phyloP scores from a whole-genome alignment of 1,139 yeast species.

The Magnusiomyces sp. region DNA sequence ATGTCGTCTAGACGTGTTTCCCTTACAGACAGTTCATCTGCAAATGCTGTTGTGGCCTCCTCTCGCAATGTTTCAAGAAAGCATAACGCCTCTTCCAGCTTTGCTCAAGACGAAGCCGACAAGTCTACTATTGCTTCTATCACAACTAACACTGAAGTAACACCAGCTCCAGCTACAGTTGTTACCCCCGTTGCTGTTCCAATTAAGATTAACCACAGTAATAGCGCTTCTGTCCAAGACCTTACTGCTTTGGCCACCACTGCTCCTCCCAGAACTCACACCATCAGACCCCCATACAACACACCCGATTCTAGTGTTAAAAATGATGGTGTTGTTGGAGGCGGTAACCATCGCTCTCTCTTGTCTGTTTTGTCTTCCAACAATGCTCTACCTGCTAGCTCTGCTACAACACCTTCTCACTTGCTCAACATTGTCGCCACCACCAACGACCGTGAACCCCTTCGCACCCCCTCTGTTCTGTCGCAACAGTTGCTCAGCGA shows the following conservation, averaged over 20 bases:
- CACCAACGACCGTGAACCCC: slow-evolving; percentile 35
- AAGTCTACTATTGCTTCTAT: slow-evolving; percentile 12
- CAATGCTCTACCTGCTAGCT: neutral
- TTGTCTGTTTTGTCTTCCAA: too few species aligned
- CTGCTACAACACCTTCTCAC: slow-evolving; percentile 5
- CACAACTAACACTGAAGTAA: slow-evolving; percentile 13
- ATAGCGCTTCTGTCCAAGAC: slow-evolving; percentile 1
- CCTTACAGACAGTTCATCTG: slow-evolving; percentile 3
- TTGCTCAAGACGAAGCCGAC: slow-evolving; percentile 21
- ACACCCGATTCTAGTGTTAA: too few species aligned
- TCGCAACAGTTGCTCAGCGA: slow-evolving; percentile 11
- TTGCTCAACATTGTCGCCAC: slow-evolving; percentile 21
- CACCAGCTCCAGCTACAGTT: slow-evolving; percentile 21
- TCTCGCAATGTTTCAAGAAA: slow-evolving; percentile 14
- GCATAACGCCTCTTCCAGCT: slow-evolving; percentile 12
- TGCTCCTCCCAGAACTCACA: slow-evolving; percentile 1
- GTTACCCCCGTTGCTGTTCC: slow-evolving; percentile 19
- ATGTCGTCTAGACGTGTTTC: slow-evolving; percentile 3
- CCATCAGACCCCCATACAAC: slow-evolving; percentile 10
- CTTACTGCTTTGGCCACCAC: slow-evolving; percentile 2
- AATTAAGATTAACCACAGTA: neutral
- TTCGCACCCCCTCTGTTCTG: slow-evolving; percentile 33
- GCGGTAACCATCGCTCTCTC: neutral
- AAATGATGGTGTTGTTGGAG: too few species aligned
- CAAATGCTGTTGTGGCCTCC: slow-evolving; percentile 6